Conservation (phyloP, 768 basidiomycete genomes). For the Kondoa subrosea region DNA sequence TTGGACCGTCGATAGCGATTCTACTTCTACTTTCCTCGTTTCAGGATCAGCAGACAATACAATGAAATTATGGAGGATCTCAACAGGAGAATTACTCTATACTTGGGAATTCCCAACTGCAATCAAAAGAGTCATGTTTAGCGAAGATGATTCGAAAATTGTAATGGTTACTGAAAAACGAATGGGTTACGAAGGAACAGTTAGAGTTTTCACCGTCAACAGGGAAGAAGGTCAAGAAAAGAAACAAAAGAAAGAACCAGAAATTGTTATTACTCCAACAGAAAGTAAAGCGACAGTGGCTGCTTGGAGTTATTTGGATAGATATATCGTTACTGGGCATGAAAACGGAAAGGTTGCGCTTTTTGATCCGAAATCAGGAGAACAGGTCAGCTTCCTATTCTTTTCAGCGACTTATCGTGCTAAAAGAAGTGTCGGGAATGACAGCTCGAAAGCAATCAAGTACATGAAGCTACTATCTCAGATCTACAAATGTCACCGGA, state of each 20-base stretch:
- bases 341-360: constrained; percentile 88
- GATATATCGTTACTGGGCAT: constrained; percentile 78
- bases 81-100: constrained; percentile 61
- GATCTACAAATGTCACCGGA: constrained; percentile 83
- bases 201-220: constrained; percentile 77
- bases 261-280: constrained; percentile 24
- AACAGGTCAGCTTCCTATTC: constrained; percentile 2
- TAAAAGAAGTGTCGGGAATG: constrained; percentile 75
- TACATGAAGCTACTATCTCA: constrained; percentile 58
- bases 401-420: neutral
- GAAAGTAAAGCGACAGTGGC: constrained; percentile 96
- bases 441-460: constrained; percentile 60
- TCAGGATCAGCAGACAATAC: constrained; percentile 90
- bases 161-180: constrained; percentile 95
- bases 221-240: constrained; percentile 54
- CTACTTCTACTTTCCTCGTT: constrained; percentile 65
- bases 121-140: constrained; percentile 87
- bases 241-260: constrained; percentile 19
- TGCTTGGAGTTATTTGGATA: constrained; percentile 62
- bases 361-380: constrained; percentile 43
- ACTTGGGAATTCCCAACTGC: constrained; percentile 98
- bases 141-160: constrained; percentile 54
- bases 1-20: constrained; percentile 92
- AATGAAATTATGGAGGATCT: constrained; percentile 74
- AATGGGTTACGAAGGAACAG: constrained; percentile 78